Conservation (phyloP, 495 filamentous ascomycete species). For the Penicillium paradoxum region DNA sequence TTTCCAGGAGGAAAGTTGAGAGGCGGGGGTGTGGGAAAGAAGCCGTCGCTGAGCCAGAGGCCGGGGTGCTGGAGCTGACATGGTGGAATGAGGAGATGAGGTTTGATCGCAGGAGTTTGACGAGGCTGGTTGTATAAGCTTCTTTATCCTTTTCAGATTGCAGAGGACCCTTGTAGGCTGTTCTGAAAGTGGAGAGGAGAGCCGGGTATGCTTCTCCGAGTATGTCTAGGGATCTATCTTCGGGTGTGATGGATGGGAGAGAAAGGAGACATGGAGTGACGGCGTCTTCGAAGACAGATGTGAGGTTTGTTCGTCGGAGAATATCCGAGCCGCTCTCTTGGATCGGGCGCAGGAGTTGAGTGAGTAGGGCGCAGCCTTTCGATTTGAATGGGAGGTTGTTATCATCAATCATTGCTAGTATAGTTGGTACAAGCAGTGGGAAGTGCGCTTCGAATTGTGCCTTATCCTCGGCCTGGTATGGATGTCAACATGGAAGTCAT, state of each 20-base stretch:
- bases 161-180: slow-evolving; percentile 23
- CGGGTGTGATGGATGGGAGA: slow-evolving; percentile 75
- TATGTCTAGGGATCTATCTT: slow-evolving; percentile 60
- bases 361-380: slow-evolving; percentile 57
- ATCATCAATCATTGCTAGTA: slow-evolving; percentile 78
- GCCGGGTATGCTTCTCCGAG: slow-evolving; percentile 62
- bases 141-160: slow-evolving; percentile 15
- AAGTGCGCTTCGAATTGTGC: slow-evolving; percentile 53
- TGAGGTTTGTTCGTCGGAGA: slow-evolving; percentile 68
- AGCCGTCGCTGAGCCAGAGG: slow-evolving; percentile 40
- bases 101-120: slow-evolving; percentile 36
- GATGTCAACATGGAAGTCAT: slow-evolving; percentile 3
- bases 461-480: slow-evolving; percentile 22
- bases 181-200: slow-evolving; percentile 54
- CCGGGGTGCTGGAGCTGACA: slow-evolving; percentile 44
- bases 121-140: slow-evolving; percentile 16
- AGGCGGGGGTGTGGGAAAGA: slow-evolving; percentile 41
- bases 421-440: slow-evolving; percentile 76
- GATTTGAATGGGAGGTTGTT: slow-evolving; percentile 48
- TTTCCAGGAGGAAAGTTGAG: slow-evolving; percentile 52
- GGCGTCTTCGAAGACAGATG: slow-evolving; percentile 72
- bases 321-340: slow-evolving; percentile 42
- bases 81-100: slow-evolving; percentile 46
- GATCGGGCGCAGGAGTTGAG: slow-evolving; percentile 56
- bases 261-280: slow-evolving; percentile 66